Conservation (phyloP, 2,329 filamentous ascomycete species). For the Talaromyces sp. region DNA sequence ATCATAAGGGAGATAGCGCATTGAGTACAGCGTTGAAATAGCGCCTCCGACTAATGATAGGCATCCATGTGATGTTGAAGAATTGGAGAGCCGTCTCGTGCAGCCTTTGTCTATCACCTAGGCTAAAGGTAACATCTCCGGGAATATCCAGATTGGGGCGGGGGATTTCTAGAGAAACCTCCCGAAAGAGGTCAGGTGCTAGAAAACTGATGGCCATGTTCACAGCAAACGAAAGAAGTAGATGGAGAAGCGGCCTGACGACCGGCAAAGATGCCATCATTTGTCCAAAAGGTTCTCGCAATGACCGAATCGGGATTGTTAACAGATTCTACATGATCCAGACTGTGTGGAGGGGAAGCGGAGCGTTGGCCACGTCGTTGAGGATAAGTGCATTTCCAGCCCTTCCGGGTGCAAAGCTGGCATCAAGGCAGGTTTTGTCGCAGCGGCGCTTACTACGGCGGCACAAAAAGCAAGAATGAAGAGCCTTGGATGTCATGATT, state of each 20-base stretch:
- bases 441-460: slow-evolving; percentile 17
- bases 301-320: neutral
- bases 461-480: slow-evolving; percentile 7
- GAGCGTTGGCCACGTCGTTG: slow-evolving; percentile 14
- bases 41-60: slow-evolving; percentile 1
- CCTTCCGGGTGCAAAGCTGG: slow-evolving; percentile 13
- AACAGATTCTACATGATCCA: neutral
- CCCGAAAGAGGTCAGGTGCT: slow-evolving; percentile 11
- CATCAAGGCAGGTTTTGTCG: slow-evolving; percentile 13
- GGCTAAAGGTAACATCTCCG: neutral
- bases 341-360: neutral
- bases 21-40: slow-evolving; percentile 6
- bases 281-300: neutral
- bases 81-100: slow-evolving; percentile 5
- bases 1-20: slow-evolving; percentile 6
- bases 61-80: slow-evolving; percentile 15
- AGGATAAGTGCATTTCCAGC: slow-evolving; percentile 12
- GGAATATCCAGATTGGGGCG: slow-evolving; percentile 9
- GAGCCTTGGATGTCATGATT: slow-evolving; percentile 10
- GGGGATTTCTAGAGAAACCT: slow-evolving; percentile 2
- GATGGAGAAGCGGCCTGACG: neutral
- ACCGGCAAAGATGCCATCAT: neutral
- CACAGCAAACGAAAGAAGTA: slow-evolving; percentile 3
- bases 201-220: slow-evolving; percentile 11
- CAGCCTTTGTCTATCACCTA: neutral